Evolutionary conservation across 768 basidiomycete genomes (phyloP).

Genomic region (Gloeopeniophorella convolvens): DNA sequence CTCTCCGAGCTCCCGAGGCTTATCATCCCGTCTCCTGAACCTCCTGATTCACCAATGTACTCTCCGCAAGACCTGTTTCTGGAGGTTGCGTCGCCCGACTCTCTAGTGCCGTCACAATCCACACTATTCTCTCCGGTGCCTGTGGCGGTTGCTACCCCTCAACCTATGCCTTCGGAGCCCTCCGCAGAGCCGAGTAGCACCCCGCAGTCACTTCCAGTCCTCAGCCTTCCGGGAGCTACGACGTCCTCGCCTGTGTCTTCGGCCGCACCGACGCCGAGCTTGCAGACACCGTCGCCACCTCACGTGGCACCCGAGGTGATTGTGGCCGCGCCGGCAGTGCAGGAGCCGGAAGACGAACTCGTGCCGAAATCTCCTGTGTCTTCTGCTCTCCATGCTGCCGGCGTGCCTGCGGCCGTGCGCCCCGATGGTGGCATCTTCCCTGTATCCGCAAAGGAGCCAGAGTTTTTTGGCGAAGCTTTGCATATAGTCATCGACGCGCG

Average conservation of each 20-base stretch:
- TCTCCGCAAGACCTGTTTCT: not conserved
- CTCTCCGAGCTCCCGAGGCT: constrained; percentile 1
- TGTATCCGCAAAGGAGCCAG: constrained; percentile 11
- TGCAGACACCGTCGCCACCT: constrained; percentile 21
- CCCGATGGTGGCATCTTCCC: constrained; percentile 6
- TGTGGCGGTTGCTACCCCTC: not conserved
- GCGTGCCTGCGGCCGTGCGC: constrained; percentile 1
- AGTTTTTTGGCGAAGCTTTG: constrained; percentile 49
- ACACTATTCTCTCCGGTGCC: not conserved
- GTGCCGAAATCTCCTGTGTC: constrained; percentile 11
- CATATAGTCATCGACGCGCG: constrained; percentile 58
- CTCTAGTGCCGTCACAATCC: not conserved
- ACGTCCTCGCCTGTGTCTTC: constrained; percentile 13
- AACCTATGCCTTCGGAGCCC: not conserved
- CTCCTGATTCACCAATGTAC: not conserved
- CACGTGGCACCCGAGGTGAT: constrained; percentile 25
- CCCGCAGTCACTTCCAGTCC: not conserved
- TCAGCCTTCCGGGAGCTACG: not conserved
- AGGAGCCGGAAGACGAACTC: constrained; percentile 16
- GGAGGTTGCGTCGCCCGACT: not conserved
- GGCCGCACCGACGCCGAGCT: constrained; percentile 8
- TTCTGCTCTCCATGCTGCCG: constrained; percentile 2
- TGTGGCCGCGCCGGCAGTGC: constrained; percentile 15
- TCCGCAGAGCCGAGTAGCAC: constrained; percentile 1
- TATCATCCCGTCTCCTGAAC: not conserved